Evolutionary conservation across 495 filamentous ascomycete genomes (phyloP).

Genomic region (Aspergillus cristatus): DNA sequence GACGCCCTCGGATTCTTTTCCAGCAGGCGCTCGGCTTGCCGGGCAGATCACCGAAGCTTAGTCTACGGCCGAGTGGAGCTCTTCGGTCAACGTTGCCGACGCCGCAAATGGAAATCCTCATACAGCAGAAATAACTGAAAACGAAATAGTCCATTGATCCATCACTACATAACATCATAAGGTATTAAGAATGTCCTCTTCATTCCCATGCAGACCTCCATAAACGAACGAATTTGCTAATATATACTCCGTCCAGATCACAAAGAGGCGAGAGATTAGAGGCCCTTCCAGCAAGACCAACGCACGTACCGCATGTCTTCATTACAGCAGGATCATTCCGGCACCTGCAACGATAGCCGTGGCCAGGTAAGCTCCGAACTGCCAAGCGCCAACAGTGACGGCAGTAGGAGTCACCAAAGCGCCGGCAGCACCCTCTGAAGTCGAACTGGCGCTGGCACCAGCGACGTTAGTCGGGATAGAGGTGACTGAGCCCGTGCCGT

Average conservation of each 20-base stretch:
- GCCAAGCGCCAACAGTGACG: slow-evolving; percentile 54
- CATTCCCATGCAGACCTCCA: no score
- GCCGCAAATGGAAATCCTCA: no score
- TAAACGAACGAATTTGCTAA: neutral
- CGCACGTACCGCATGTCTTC: neutral
- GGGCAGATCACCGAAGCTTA: no score
- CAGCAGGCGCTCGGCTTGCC: neutral
- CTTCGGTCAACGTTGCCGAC: no score
- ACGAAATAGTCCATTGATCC: no score
- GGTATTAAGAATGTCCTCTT: no score
- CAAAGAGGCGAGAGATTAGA: neutral
- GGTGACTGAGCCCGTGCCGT: slow-evolving; percentile 56
- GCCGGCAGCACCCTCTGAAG: slow-evolving; percentile 34
- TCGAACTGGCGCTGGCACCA: slow-evolving; percentile 27
- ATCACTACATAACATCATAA: no score
- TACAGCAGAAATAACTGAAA: no score
- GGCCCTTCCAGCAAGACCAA: neutral
- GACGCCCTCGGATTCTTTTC: neutral
- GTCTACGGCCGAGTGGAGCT: no score
- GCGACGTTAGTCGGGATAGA: slow-evolving; percentile 54
- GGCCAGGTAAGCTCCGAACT: slow-evolving; percentile 57
- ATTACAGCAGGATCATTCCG: slow-evolving; percentile 70
- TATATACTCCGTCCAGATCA: slow-evolving; percentile 2
- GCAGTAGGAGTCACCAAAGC: slow-evolving; percentile 38
- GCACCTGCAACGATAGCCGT: slow-evolving; percentile 59